phyloP scores from a whole-genome alignment of 2,329 filamentous ascomycete species.

The Clathrospora elynae region DNA sequence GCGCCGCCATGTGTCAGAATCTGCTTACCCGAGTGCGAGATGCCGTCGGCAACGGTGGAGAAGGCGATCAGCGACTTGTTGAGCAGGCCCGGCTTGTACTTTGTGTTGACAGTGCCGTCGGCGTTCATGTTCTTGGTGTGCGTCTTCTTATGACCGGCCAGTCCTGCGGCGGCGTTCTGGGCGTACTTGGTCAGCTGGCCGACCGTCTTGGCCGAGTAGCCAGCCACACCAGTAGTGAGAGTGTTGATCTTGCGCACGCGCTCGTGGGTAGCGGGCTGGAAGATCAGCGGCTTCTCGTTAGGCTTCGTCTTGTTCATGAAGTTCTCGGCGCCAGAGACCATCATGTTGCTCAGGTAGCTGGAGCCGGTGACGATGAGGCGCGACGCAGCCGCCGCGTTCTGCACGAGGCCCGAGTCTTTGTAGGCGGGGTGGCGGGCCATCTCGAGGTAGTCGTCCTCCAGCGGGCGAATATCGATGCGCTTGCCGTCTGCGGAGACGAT shows the following conservation, averaged over 20 bases:
- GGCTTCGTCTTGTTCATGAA: slow-evolving; percentile 84
- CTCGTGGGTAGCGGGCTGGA: slow-evolving; percentile 81
- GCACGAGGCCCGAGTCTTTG: slow-evolving; percentile 81
- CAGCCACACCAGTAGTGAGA: slow-evolving; percentile 79
- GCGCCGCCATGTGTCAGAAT: slow-evolving; percentile 74
- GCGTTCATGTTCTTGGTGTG: slow-evolving; percentile 68
- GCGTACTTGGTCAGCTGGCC: slow-evolving; percentile 81
- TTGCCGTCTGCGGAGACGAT: slow-evolving; percentile 72
- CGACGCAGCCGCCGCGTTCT: slow-evolving; percentile 84
- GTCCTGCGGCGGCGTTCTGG: slow-evolving; percentile 82
- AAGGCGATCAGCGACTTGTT: slow-evolving; percentile 98
- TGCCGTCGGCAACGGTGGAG: slow-evolving; percentile 89
- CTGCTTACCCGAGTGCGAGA: slow-evolving; percentile 82
- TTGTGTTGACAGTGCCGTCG: slow-evolving; percentile 66
- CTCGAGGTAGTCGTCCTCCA: slow-evolving; percentile 72
- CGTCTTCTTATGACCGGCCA: slow-evolving; percentile 67
- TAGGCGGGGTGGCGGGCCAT: slow-evolving; percentile 89
- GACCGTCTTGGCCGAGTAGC: slow-evolving; percentile 82
- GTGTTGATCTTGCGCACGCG: slow-evolving; percentile 87
- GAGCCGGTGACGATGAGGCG: slow-evolving; percentile 90
- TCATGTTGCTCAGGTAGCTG: slow-evolving; percentile 74
- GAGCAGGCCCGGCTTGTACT: slow-evolving; percentile 86
- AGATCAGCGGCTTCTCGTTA: slow-evolving; percentile 79
- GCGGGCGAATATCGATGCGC: slow-evolving; percentile 70
- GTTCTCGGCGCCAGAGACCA: slow-evolving; percentile 76